Percentiles rank a stretch among this genome's conserved stretches.
Conservation (phyloP, 139 green algal genomes). For the Mychonastes homosphaera region DNA sequence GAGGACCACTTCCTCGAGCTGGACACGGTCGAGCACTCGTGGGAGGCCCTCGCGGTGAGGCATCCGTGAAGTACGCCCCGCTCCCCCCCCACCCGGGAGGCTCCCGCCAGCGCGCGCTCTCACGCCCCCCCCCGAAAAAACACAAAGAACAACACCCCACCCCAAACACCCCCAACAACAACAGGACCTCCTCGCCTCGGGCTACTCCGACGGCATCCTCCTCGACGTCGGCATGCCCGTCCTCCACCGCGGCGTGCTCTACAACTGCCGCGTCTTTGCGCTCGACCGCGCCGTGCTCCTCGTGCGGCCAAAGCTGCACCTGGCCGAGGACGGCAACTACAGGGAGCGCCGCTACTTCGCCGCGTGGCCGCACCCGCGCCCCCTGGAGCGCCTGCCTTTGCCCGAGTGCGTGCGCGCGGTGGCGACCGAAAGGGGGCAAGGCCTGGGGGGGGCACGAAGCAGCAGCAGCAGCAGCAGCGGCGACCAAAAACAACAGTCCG, state of each 20-base stretch:
- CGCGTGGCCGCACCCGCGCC: constrained; percentile 63
- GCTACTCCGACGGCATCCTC: constrained; percentile 65
- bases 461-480: too few species aligned
- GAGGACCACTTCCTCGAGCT: constrained; percentile 96
- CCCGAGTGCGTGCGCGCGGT: constrained; percentile 37
- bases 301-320: constrained; percentile 83
- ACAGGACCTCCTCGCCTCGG: constrained; percentile 47
- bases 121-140: too few species aligned
- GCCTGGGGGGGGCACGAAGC: constrained; percentile 10
- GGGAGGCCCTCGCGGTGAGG: constrained; percentile 68
- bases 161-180: not conserved
- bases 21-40: constrained; percentile 81
- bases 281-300: constrained; percentile 73
- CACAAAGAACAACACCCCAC: too few species aligned
- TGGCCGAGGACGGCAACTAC: constrained; percentile 98
- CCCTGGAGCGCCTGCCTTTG: constrained; percentile 60
- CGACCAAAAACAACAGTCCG: too few species aligned
- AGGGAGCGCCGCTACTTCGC: constrained; percentile 77
- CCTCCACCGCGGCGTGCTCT: constrained; percentile 75
- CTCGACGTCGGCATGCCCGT: constrained; percentile 88
- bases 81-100: too few species aligned
- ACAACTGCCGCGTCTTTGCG: constrained; percentile 87
- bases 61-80: too few species aligned
- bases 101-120: too few species aligned
- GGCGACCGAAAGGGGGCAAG: not conserved